Evolutionary conservation across 768 basidiomycete species (phyloP), one percentile per base, ranked within the genome.

Genomic region (Mycena crocata): DNA sequence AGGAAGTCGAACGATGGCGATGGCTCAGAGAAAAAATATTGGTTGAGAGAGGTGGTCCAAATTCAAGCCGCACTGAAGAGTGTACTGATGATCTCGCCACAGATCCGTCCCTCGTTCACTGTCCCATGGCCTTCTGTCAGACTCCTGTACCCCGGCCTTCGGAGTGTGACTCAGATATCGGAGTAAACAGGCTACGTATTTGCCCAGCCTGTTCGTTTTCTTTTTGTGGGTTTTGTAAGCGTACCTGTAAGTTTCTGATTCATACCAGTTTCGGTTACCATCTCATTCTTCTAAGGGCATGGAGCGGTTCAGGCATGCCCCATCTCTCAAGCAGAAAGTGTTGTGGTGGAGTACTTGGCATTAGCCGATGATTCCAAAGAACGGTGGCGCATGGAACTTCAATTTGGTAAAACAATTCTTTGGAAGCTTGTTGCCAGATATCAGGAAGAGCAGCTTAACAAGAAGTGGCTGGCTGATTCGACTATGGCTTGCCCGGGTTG

Each of bases 21-120:
- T 90, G 92, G 90, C 78, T 97, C 37, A 84, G 85, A 60, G 88
- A 89, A 75, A 94, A 94, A 76, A 84, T 87, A 46, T 83, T 86
- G 63, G 75, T 92, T 8, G 95, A 97, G 71, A 85, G 84, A 79
- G 93, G 93, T 90, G 68, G 80, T 76, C 26, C 23, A 15, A 17
- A 19, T 39, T 32, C 28, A 28, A 28, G 12, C 58, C 28, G 49
- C 39, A 23, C 37, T 23, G 24, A 34, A 31, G 49, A 13, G 34
- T 32, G 21, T 7, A 49, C 23, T 64, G 49, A 15, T 52, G n/a
- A 50, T 45, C 57, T 15, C 32, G 30, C 15, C 28, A 39, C 51
- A 92, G 94, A 96, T 77, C 93, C 93, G 26, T 84, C 90, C 7
- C 90, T 92, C 62, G 84, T 93, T 7, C 86, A 92, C 71, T 98